Conservation (phyloP, 257 asterid species). For the Eustoma russellianum region DNA sequence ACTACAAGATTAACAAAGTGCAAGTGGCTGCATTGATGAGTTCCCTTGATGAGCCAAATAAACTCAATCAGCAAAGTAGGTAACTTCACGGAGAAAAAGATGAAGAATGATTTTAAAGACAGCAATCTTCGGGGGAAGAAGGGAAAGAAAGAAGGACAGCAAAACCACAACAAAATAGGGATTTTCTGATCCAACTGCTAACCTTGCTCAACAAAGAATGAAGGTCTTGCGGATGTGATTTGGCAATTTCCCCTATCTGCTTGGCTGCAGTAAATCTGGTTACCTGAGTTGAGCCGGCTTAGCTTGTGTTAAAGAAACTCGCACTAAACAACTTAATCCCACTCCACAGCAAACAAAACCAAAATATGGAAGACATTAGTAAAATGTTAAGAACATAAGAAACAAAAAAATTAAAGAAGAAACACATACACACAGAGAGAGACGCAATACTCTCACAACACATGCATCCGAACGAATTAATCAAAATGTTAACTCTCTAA, state of each 20-base stretch:
- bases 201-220: conserved; percentile 85
- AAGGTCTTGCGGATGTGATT: conserved; percentile 95
- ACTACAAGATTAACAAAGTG: too few relatives aligned
- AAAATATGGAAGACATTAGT: background rate
- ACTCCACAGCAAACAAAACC: conserved; percentile 3
- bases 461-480: background rate
- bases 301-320: conserved; percentile 45
- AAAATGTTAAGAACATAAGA: background rate
- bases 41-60: too few relatives aligned
- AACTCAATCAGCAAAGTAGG: too few relatives aligned
- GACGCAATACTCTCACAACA: too few relatives aligned
- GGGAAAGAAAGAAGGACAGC: background rate
- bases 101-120: background rate
- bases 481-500: background rate
- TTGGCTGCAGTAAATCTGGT: conserved; percentile 95
- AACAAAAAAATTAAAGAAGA: background rate
- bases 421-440: too few relatives aligned
- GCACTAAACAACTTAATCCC: conserved; percentile 8
- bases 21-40: too few relatives aligned
- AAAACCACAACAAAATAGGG: background rate
- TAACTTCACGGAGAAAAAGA: too few relatives aligned
- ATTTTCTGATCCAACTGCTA: conserved; percentile 5
- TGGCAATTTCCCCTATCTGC: conserved; percentile 98
- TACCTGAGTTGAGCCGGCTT: conserved; percentile 97
- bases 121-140: background rate